Evolutionary conservation across 2,329 filamentous ascomycete genomes (phyloP).

Genomic region (Talaromyces atroroseus): DNA sequence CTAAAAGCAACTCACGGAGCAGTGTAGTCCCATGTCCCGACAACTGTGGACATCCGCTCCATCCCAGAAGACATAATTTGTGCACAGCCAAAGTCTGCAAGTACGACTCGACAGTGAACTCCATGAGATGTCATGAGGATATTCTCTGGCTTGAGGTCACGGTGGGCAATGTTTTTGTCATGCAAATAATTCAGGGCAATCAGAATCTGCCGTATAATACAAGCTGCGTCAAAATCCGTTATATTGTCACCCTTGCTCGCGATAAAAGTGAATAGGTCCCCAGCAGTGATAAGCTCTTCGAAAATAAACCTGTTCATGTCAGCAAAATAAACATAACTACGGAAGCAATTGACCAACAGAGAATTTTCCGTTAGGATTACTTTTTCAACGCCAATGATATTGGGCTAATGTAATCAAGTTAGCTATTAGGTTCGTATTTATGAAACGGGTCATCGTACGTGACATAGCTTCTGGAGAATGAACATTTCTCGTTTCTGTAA

Average conservation of each 20-base stretch:
- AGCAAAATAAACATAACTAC: conserved; percentile 8
- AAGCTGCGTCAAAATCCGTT: conserved; percentile 46
- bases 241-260: conserved; percentile 46
- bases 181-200: conserved; percentile 57
- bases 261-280: conserved; percentile 57
- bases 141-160: conserved; percentile 61
- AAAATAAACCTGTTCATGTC: conserved; percentile 50
- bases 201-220: conserved; percentile 52
- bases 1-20: conserved; percentile 48
- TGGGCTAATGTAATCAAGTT: conserved; percentile 40
- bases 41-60: conserved; percentile 48
- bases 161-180: conserved; percentile 50
- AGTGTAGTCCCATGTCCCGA: conserved; percentile 53
- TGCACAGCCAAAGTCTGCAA: conserved; percentile 58
- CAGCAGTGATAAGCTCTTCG: conserved; percentile 55
- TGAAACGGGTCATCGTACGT: conserved; percentile 36
- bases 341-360: conserved; percentile 38
- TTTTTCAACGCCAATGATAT: conserved; percentile 54
- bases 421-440: not conserved
- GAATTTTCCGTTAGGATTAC: conserved; percentile 50
- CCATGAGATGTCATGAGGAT: conserved; percentile 53
- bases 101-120: conserved; percentile 48
- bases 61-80: conserved; percentile 27
- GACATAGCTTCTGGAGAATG: conserved; percentile 49
- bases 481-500: conserved; percentile 36